A percentile compares a stretch with the other conserved stretches of the same genome.
Evolutionary conservation across 169 alveolate species (phyloP).

Genomic region (Pseudocohnilembus persalinus): DNA sequence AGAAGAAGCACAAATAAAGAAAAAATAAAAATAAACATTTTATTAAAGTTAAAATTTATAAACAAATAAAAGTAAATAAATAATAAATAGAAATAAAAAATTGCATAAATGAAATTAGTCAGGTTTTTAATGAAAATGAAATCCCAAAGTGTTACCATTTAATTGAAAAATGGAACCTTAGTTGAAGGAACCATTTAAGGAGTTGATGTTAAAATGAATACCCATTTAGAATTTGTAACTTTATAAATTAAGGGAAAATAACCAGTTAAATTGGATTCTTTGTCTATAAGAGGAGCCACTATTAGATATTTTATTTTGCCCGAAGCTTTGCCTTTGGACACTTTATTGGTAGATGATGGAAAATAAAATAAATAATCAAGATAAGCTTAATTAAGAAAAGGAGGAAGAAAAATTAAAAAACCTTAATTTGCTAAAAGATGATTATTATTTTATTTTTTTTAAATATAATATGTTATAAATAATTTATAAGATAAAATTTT

Average conservation of each 20-base stretch:
- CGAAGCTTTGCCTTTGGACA: conserved; percentile 95
- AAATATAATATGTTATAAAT: too few relatives aligned
- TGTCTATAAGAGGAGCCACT: conserved; percentile 94
- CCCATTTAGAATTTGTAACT: conserved; percentile 97
- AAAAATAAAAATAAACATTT: too few relatives aligned
- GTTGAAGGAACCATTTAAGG: conserved; percentile 95
- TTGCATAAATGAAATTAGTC: conserved; percentile 97
- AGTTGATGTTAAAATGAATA: conserved; percentile 98
- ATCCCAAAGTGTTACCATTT: conserved; percentile 96
- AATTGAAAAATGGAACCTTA: conserved; percentile 97
- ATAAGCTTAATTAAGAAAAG: conserved; percentile 39
- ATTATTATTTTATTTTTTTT: neutral
- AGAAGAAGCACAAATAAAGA: too few relatives aligned
- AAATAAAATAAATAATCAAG: conserved; percentile 37
- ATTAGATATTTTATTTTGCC: conserved; percentile 96
- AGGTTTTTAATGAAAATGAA: conserved; percentile 96
- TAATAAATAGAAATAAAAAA: too few relatives aligned
- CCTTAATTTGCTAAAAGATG: conserved; percentile 48
- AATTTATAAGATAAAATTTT: too few relatives aligned
- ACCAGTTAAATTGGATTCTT: conserved; percentile 91
- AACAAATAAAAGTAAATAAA: too few relatives aligned
- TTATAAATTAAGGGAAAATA: conserved; percentile 94
- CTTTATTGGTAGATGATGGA: conserved; percentile 96
- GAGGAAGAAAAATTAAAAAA: conserved; percentile 42
- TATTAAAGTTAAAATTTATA: too few relatives aligned